Evolutionary conservation across 305 asterid species (phyloP), one percentile per base, ranked within the genome.

Genomic region (Salvia sclarea): DNA sequence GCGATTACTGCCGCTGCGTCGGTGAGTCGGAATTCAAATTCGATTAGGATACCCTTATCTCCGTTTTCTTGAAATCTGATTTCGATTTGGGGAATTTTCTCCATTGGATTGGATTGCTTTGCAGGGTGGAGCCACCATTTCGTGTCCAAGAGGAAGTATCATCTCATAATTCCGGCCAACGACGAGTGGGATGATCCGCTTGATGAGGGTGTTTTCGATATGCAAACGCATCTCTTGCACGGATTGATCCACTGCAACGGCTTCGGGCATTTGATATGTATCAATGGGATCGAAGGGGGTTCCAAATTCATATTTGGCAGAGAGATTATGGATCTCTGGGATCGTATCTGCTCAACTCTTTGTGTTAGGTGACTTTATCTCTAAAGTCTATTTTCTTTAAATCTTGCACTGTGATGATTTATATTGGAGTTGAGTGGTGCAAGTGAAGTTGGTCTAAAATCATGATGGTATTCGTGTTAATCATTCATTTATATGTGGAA

Each of bases 231-330:
- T 66, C 80, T 93, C 58, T 74, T 93, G 76, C 97, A 88, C 48
- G 98, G 97, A 50, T 74, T 90, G 81, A 87, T 90, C 60, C 98
- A 93, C 56, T 84, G 95, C 78, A 88, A 93, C 59, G 98, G 98
- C 3, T 88, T 73, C 33, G 98, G 98, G 0, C 97, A 93, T 79
- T 75, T 90, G 84, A 76, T 88, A 18, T 79, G 88, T 66, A 71
- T 90, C 57, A 90, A 90, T 73, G 98, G 98, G 44, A 79, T 90
- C 33, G 95, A 88, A 72, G 96, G 98, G 8, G 97, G 96, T 11
- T 90, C 96, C 6, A 81, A 82, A 66, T 65, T 54, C 73, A 76
- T 93, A 0, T 69, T 61, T 61, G 98, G 97, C 44, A 61, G 77
- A 72, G 98, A 93, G 45, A 77, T 82, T 11, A 87, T 93, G 97